phyloP scores from a whole-genome alignment of 1,284 basidiomycete genomes.

The Schizophyllum amplum region DNA sequence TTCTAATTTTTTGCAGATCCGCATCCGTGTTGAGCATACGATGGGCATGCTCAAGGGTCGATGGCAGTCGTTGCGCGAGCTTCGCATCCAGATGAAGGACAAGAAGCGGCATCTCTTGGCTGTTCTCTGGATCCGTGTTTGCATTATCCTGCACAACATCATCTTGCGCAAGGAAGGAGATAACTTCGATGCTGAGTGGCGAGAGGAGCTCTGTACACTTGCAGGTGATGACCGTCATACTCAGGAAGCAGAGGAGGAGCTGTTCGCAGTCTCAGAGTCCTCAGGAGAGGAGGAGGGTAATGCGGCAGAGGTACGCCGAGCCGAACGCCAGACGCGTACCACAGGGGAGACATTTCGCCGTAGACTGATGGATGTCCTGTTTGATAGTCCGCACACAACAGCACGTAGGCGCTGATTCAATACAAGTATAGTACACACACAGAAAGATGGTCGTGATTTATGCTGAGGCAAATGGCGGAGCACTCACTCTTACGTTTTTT shows the following conservation, averaged over 20 bases:
- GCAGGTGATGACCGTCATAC: neutral
- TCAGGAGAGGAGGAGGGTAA: neutral
- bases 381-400: neutral
- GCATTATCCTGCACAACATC: slow-evolving; percentile 14
- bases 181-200: neutral
- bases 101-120: slow-evolving; percentile 10
- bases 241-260: neutral
- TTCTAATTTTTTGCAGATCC: neutral
- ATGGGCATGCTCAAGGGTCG: slow-evolving; percentile 7
- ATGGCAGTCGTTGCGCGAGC: slow-evolving; percentile 11
- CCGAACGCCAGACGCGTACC: neutral
- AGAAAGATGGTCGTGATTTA: too few relatives aligned
- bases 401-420: neutral
- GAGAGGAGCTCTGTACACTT: slow-evolving; percentile 1
- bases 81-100: slow-evolving; percentile 9
- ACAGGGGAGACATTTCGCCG: neutral
- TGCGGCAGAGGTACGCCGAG: neutral
- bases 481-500: too few relatives aligned
- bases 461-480: too few relatives aligned
- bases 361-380: slow-evolving; percentile 2
- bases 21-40: slow-evolving; percentile 1
- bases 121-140: slow-evolving; percentile 11
- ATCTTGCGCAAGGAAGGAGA: slow-evolving; percentile 8
- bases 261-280: neutral
- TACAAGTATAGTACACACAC: too few relatives aligned